These are phyloP conservation scores for Hondaea fermentalgiana DNA, from an alignment of 108 stramenopile genomes.

Conservation along the genomic window DNA sequence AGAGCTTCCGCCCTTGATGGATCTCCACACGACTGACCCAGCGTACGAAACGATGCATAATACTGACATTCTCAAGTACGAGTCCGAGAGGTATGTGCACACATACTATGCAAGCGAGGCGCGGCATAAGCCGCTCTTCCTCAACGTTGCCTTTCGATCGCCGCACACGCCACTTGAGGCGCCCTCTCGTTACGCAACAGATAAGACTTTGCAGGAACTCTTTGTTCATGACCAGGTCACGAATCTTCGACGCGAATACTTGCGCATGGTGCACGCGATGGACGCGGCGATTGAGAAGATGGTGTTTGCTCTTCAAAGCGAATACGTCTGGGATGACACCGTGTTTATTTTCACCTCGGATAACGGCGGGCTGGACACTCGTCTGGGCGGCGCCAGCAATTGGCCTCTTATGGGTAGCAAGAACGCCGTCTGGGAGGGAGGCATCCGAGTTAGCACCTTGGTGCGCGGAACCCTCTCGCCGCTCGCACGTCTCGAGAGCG, in stretches of 20 bases:
- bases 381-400: slow-evolving; percentile 8
- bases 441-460: neutral
- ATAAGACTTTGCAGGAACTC: neutral
- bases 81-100: neutral
- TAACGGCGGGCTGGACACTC: slow-evolving; percentile 8
- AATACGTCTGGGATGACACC: neutral
- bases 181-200: neutral
- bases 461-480: neutral
- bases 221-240: neutral
- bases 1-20: neutral
- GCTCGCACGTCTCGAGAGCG: neutral
- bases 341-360: slow-evolving; percentile 1
- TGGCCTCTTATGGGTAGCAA: neutral
- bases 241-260: neutral
- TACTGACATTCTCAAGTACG: neutral
- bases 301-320: neutral
- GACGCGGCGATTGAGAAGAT: neutral
- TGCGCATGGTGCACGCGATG: neutral
- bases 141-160: neutral
- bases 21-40: neutral
- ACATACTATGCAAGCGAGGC: neutral
- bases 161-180: too few relatives aligned
- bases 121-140: neutral
- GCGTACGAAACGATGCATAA: neutral
- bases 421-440: slow-evolving; percentile 12